A percentile compares a stretch with the other conserved stretches of the same genome.
These are phyloP conservation scores for Hypsizygus marmoreus DNA, from an alignment of 768 basidiomycete species.

Conservation along the genomic window DNA sequence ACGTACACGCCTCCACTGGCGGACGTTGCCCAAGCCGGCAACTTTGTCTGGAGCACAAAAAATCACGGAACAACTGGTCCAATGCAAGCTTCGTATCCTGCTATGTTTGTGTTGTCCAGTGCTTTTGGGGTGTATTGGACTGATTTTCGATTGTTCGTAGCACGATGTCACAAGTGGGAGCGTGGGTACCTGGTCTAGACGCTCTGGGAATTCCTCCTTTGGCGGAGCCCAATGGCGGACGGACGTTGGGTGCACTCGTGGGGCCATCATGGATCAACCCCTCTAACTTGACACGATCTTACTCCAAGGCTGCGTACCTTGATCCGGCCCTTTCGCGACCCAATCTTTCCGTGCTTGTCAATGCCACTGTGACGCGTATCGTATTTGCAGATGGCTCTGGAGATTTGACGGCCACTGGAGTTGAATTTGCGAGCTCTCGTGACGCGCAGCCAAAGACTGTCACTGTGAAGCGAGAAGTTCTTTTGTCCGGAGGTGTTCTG, in stretches of 20 bases:
- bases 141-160: constrained; percentile 28
- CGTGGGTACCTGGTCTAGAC: constrained; percentile 54
- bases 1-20: constrained; percentile 50
- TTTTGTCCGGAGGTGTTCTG: constrained; percentile 43
- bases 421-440: constrained; percentile 43
- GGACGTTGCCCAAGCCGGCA: constrained; percentile 25
- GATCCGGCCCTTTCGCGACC: constrained; percentile 60
- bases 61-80: constrained; percentile 53
- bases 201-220: constrained; percentile 42
- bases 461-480: constrained; percentile 45
- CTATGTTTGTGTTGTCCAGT: constrained; percentile 10
- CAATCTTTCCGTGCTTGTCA: constrained; percentile 66
- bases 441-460: constrained; percentile 9
- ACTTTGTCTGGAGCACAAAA: constrained; percentile 41
- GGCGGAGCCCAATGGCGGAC: constrained; percentile 46
- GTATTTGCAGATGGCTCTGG: constrained; percentile 38
- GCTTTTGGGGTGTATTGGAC: constrained; percentile 6
- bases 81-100: constrained; percentile 23
- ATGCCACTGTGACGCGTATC: constrained; percentile 58
- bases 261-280: constrained; percentile 65
- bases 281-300: constrained; percentile 59
- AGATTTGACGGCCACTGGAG: constrained; percentile 46
- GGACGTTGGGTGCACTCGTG: constrained; percentile 53
- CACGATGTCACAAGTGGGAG: constrained; percentile 44
- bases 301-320: constrained; percentile 56